Evolutionary conservation across 768 basidiomycete species (phyloP).

Genomic region (Artomyces pyxidatus): DNA sequence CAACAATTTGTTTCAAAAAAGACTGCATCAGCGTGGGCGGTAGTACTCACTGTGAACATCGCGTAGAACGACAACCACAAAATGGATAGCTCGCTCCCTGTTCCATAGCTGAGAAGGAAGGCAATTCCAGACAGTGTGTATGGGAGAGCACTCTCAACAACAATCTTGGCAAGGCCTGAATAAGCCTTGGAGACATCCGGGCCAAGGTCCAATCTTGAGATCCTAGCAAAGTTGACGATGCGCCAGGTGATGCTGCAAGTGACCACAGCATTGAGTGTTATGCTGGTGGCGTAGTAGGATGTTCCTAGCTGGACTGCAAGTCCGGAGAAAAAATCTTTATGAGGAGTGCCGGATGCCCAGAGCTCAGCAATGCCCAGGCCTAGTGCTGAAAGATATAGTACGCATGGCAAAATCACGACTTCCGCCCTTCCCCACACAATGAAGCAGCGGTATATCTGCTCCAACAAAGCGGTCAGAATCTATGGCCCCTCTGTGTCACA

Average conservation of each 20-base stretch:
- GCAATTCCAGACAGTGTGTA: slow-evolving; percentile 12
- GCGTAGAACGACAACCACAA: slow-evolving; percentile 14
- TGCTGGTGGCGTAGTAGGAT: slow-evolving; percentile 3
- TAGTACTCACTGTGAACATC: slow-evolving; percentile 15
- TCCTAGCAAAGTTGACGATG: slow-evolving; percentile 1
- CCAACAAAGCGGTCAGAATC: neutral
- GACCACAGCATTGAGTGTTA: slow-evolving; percentile 10
- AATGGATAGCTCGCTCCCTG: slow-evolving; percentile 3
- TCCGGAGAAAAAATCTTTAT: slow-evolving; percentile 6
- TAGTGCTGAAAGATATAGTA: slow-evolving; percentile 11
- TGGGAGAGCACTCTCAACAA: slow-evolving; percentile 12
- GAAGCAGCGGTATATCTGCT: slow-evolving; percentile 33
- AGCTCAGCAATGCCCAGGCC: slow-evolving; percentile 11
- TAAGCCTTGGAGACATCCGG: neutral
- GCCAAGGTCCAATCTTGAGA: neutral
- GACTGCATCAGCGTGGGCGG: too few species aligned
- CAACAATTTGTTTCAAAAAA: too few species aligned
- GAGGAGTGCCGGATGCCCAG: slow-evolving; percentile 7
- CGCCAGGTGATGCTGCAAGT: slow-evolving; percentile 12
- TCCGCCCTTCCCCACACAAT: slow-evolving; percentile 22
- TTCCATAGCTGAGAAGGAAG: slow-evolving; percentile 12
- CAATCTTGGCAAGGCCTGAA: slow-evolving; percentile 1
- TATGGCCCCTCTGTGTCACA: too few species aligned
- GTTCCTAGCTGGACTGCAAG: slow-evolving; percentile 1
- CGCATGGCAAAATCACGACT: slow-evolving; percentile 5